Percentiles rank a stretch among this genome's conserved stretches.
phyloP scores from a whole-genome alignment of 306 rosid genomes.

The Vigna hirtella region DNA sequence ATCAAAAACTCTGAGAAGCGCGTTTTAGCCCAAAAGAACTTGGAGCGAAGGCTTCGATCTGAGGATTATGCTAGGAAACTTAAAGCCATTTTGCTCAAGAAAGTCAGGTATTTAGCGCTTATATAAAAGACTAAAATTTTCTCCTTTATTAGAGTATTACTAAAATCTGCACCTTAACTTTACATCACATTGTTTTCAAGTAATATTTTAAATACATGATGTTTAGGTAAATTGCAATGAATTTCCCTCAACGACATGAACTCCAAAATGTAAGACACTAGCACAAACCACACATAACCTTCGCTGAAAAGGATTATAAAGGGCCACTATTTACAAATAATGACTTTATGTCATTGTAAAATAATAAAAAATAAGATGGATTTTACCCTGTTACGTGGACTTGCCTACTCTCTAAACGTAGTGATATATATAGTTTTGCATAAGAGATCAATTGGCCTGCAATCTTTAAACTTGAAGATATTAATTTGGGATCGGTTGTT shows the following conservation, averaged over 20 bases:
- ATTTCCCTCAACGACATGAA: background rate
- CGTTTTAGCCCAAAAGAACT: constrained; percentile 68
- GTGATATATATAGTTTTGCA: background rate
- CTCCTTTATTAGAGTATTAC: background rate
- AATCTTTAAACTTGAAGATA: background rate
- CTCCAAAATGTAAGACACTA: background rate
- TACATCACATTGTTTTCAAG: background rate
- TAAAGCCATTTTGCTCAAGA: constrained; percentile 73
- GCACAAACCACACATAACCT: background rate
- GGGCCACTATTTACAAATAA: background rate
- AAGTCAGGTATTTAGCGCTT: constrained; percentile 73
- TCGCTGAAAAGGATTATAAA: background rate
- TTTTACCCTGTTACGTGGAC: background rate
- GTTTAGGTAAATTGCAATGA: constrained; percentile 23
- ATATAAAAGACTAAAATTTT: background rate
- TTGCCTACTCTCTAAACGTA: constrained; percentile 5
- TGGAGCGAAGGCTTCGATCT: constrained; percentile 67
- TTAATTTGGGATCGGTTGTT: constrained; percentile 17
- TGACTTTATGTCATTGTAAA: background rate
- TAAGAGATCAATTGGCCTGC: background rate
- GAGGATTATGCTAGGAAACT: constrained; percentile 84
- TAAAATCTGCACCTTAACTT: constrained; percentile 7
- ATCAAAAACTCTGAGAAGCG: constrained; percentile 95
- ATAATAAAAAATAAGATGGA: background rate
- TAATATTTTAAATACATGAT: background rate